Evolutionary conservation across 2,329 filamentous ascomycete genomes (phyloP).

Genomic region (Biscogniauxia sp.): DNA sequence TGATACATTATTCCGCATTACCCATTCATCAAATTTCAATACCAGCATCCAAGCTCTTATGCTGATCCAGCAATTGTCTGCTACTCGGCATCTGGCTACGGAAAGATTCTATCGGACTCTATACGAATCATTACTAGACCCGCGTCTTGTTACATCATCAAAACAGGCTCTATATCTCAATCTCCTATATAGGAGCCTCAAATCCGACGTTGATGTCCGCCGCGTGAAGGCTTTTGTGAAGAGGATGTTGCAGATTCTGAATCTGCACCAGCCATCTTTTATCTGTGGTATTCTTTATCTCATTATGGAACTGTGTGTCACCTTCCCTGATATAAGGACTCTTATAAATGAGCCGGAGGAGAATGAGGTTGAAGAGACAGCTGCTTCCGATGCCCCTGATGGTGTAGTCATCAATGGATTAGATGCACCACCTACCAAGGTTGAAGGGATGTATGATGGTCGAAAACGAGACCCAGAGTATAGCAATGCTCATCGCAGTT

Average conservation of each 20-base stretch:
- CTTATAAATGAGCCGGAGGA: slow-evolving; percentile 80
- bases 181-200: slow-evolving; percentile 81
- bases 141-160: slow-evolving; percentile 81
- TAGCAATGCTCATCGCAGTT: slow-evolving; percentile 88
- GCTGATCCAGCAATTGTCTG: slow-evolving; percentile 88
- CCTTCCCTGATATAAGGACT: slow-evolving; percentile 76
- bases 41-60: slow-evolving; percentile 94
- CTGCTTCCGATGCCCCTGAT: slow-evolving; percentile 39
- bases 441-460: slow-evolving; percentile 66
- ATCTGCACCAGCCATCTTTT: slow-evolving; percentile 88
- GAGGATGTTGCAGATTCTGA: slow-evolving; percentile 81
- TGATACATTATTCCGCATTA: slow-evolving; percentile 91
- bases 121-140: slow-evolving; percentile 92
- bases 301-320: slow-evolving; percentile 73
- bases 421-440: slow-evolving; percentile 22
- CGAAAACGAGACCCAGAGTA: slow-evolving; percentile 89
- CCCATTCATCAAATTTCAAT: slow-evolving; percentile 98
- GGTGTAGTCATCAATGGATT: slow-evolving; percentile 18
- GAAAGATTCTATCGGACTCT: slow-evolving; percentile 94
- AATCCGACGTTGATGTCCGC: slow-evolving; percentile 84
- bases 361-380: slow-evolving; percentile 67
- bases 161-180: slow-evolving; percentile 97
- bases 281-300: slow-evolving; percentile 91
- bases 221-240: slow-evolving; percentile 96
- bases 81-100: slow-evolving; percentile 73